Evolutionary conservation across 441 rosid species (phyloP), one percentile per base, ranked within the genome.

Genomic region (Arabidopsis hybrid): DNA sequence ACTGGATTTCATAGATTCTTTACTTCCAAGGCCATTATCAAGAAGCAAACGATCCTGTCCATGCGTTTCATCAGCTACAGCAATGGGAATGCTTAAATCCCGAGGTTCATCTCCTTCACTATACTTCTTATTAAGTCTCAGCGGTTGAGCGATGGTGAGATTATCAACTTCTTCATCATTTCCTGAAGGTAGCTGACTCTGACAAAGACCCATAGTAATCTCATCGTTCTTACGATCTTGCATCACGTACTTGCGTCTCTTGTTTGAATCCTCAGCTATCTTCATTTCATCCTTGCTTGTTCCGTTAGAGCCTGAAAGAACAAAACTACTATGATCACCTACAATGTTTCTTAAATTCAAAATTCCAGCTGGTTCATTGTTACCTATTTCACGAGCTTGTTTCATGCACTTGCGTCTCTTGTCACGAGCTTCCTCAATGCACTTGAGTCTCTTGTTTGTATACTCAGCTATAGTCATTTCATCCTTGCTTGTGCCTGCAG

Each of bases 331-430:
- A 2, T 18, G 5, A 31, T 59, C 63, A 38, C 45, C 18, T 17
- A 17, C 8, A 0, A 50, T 38, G 42, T 38, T 38, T 14, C 63
- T 13, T 8, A 45, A 17, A 35, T 14, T 59, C 13, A 11, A 10
- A 1, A 9, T 21, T 55, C 8, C 16, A 10, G 7, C 2, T 55
- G 35, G 3, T 55, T 17, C 55, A 16, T 9, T 40, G n/a, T 40
- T 40, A 40, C 45, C n/a, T 12, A 9, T 40, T 4, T 42, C 46
- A 11, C 46, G 14, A 42, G 46, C 46, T 42, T 12, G 14, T 5
- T 42, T 42, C 45, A 40, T 10, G 45, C 10, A 7, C 14, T 18
- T 18, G 85, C 18, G 85, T 55, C 46, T 42, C 14, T 42, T 42
- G 46, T 42, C 47, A 42, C 47, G 47, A 42, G 47, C 14, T 42